Base-by-base conservation (phyloP, 2,329 filamentous ascomycete species). In the Thyridium curvatum region DNA sequence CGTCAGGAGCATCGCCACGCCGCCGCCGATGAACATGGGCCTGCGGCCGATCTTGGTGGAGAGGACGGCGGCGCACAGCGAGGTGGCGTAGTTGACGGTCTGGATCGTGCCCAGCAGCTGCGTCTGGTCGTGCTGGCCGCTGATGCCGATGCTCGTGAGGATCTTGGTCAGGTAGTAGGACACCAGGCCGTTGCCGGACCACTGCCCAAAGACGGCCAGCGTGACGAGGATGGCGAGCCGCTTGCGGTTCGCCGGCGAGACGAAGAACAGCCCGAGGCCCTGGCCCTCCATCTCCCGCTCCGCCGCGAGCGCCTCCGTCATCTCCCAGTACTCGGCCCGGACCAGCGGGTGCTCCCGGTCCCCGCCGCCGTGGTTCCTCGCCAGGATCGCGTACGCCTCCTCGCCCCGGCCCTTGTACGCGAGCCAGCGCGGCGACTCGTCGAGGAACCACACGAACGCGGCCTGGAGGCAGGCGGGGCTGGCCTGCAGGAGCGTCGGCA, bases 321-420 rank as follows among this genome's bases (percentile, higher is more conserved):
- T 77, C 41, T 84, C 80, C 41, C 73, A 68, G 47, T 76, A 80
- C 58, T 84, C 73, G 0, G 78, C 78, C 0, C 82, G 61, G 4
- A 84, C 79, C 47, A 73, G 73, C 12, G 76, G 69, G 42, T 81
- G 66, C 39, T 72, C 68, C 3, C 64, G 43, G 41, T 82, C 68
- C 3, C 78, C 78, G 1, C 61, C 55, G 4, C 72, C 79, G 47
- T 84, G 80, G 1, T 84, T 62, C 16, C 64, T 53, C 0, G 77
- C 78, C 14, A 84, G 67, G 32, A 77, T 72, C 16, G 66, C 51
- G 32, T 79, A 64, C 1, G 77, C 77, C 52, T 86, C 74, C 18
- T 85, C 79, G 69, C 81, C 83, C 1, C 77, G 71, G 45, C 82
- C 82, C 48, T 82, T 72, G 13, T 72, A 71, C 5, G 84, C 83